A percentile compares a stretch with the other conserved stretches of the same genome.
Conservation (phyloP, 2,329 filamentous ascomycete genomes). For the Penicillium hordei region DNA sequence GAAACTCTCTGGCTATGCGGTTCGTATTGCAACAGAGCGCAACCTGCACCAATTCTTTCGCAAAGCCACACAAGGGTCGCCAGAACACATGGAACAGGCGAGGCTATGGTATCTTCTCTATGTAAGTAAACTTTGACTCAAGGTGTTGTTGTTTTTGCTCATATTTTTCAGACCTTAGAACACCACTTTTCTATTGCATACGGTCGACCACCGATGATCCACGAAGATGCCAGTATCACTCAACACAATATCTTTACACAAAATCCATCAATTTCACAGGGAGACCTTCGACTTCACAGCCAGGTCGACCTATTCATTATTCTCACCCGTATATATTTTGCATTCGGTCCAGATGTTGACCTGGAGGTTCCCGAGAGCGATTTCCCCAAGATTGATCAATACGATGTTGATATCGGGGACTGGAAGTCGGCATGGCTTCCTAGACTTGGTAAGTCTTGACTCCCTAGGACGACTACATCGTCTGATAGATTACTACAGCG, state of each 20-base stretch:
- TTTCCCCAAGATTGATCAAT: conserved; percentile 42
- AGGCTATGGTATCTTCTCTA: conserved; percentile 46
- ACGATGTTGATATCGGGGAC: conserved; percentile 40
- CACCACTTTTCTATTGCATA: conserved; percentile 49
- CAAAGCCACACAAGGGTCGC: conserved; percentile 40
- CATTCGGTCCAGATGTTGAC: conserved; percentile 46
- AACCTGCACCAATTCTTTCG: conserved; percentile 46
- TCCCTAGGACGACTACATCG: neutral
- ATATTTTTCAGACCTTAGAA: conserved; percentile 36
- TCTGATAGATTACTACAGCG: conserved; percentile 30
- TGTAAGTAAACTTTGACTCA: conserved; percentile 28
- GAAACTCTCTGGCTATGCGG: conserved; percentile 47
- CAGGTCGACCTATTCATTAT: conserved; percentile 48
- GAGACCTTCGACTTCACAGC: conserved; percentile 41
- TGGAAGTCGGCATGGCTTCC: conserved; percentile 41
- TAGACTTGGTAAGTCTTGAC: conserved; percentile 32
- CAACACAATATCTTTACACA: conserved; percentile 38
- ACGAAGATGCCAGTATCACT: conserved; percentile 40
- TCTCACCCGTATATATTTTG: conserved; percentile 46
- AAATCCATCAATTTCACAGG: conserved; percentile 33
- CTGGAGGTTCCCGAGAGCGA: conserved; percentile 43
- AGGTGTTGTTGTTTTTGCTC: conserved; percentile 4
- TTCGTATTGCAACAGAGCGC: conserved; percentile 46
- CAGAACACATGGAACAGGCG: conserved; percentile 40
- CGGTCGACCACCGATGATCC: conserved; percentile 46